These are phyloP conservation scores for Penicillium sp. DNA, from an alignment of 2,329 filamentous ascomycete genomes.

Conservation along the genomic window DNA sequence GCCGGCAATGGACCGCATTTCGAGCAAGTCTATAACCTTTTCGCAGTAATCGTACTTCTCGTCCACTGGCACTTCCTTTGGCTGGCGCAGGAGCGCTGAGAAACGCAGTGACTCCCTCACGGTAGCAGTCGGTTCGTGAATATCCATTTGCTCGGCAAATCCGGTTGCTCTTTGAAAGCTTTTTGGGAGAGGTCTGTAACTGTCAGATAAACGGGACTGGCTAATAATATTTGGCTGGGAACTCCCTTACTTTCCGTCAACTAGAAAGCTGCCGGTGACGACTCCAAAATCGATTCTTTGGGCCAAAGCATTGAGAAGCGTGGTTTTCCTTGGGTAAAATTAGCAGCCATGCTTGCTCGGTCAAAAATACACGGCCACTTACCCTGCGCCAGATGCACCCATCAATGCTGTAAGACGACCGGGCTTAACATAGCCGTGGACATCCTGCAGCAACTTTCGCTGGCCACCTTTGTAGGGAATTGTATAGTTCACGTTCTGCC, in stretches of 20 bases:
- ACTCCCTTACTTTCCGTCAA: slow-evolving; percentile 42
- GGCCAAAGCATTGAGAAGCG: slow-evolving; percentile 45
- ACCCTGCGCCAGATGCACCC: slow-evolving; percentile 64
- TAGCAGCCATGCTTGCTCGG: not conserved
- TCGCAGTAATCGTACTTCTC: slow-evolving; percentile 68
- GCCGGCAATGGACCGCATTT: slow-evolving; percentile 63
- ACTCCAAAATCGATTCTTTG: slow-evolving; percentile 45
- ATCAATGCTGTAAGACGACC: slow-evolving; percentile 74
- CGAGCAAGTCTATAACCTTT: slow-evolving; percentile 63
- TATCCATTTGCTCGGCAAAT: slow-evolving; percentile 60
- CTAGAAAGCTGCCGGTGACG: slow-evolving; percentile 43
- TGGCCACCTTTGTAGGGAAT: slow-evolving; percentile 47
- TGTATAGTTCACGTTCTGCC: slow-evolving; percentile 76
- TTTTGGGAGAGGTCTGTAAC: slow-evolving; percentile 36
- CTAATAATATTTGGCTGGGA: not conserved
- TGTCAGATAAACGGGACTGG: slow-evolving; percentile 7
- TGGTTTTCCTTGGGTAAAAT: slow-evolving; percentile 42
- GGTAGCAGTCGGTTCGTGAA: slow-evolving; percentile 63
- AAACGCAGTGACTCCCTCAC: slow-evolving; percentile 64
- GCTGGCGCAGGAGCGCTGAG: slow-evolving; percentile 61
- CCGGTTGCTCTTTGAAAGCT: slow-evolving; percentile 53
- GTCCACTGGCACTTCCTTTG: slow-evolving; percentile 50
- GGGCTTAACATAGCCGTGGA: slow-evolving; percentile 69
- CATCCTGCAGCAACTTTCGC: slow-evolving; percentile 52
- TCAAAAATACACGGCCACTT: slow-evolving; percentile 1